These are phyloP conservation scores for Cylindricascospora bacillispora DNA, from an alignment of 1,139 yeast species.

Conservation along the genomic window DNA sequence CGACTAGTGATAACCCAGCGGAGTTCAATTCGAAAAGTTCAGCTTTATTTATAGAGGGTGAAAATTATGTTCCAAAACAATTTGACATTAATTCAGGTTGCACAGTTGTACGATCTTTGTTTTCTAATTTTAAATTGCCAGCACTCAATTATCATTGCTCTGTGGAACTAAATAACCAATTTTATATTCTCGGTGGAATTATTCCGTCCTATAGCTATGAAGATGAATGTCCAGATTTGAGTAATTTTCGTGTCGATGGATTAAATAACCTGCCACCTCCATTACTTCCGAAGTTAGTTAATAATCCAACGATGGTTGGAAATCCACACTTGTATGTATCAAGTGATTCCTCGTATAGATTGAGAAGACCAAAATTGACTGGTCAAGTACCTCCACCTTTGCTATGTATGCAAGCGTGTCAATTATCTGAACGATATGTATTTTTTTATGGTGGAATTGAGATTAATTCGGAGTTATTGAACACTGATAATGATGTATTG, in stretches of 20 bases:
- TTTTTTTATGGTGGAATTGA: slow-evolving; percentile 38
- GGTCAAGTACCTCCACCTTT: slow-evolving; percentile 32
- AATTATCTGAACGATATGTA: slow-evolving; percentile 30
- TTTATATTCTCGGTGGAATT: slow-evolving; percentile 32
- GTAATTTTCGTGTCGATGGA: slow-evolving; percentile 26
- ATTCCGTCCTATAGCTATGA: slow-evolving; percentile 23
- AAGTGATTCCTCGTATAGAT: slow-evolving; percentile 26
- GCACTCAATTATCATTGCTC: slow-evolving; percentile 29
- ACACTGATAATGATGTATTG: slow-evolving; percentile 19
- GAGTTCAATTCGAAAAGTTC: slow-evolving; percentile 1
- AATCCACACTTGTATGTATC: slow-evolving; percentile 25
- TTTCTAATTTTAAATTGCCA: slow-evolving; percentile 27
- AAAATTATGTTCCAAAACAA: slow-evolving; percentile 6
- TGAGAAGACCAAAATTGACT: slow-evolving; percentile 13
- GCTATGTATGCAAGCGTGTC: slow-evolving; percentile 28
- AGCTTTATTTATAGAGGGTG: slow-evolving; percentile 7
- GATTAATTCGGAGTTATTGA: slow-evolving; percentile 24
- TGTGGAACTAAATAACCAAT: slow-evolving; percentile 23
- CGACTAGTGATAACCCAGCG: too few relatives aligned
- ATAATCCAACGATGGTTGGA: slow-evolving; percentile 28
- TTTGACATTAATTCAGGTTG: slow-evolving; percentile 9
- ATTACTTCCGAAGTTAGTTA: slow-evolving; percentile 26
- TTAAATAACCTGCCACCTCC: slow-evolving; percentile 33
- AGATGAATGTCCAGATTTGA: slow-evolving; percentile 24
- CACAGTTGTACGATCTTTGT: slow-evolving; percentile 21